Conservation (phyloP, 2,329 filamentous ascomycete genomes). For the Chrysoporthe deuterocubensis region DNA sequence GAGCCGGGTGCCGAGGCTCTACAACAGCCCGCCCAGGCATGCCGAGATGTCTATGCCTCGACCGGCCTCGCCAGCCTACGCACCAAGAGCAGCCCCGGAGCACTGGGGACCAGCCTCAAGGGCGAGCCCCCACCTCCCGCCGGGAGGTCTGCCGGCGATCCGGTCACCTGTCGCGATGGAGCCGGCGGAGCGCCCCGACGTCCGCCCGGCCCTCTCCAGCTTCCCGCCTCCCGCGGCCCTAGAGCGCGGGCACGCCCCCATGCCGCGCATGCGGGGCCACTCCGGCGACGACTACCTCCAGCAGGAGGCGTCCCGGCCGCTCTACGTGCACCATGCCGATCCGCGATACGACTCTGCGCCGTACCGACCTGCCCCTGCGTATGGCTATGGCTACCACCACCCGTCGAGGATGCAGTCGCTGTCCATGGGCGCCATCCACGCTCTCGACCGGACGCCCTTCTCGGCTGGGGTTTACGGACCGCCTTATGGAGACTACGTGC, state of each 20-base stretch:
- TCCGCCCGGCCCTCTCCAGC: slow-evolving; percentile 45
- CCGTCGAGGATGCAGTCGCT: slow-evolving; percentile 50
- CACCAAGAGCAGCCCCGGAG: slow-evolving; percentile 37
- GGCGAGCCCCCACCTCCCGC: slow-evolving; percentile 42
- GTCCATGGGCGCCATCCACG: slow-evolving; percentile 48
- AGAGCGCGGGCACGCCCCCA: slow-evolving; percentile 39
- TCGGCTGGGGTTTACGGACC: slow-evolving; percentile 45
- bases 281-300: slow-evolving; percentile 43
- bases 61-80: slow-evolving; percentile 42
- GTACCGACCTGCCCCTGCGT: slow-evolving; percentile 40
- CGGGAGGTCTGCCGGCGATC: slow-evolving; percentile 38
- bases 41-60: slow-evolving; percentile 35
- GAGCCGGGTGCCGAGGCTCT: slow-evolving; percentile 53
- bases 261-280: slow-evolving; percentile 39
- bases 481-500: slow-evolving; percentile 49
- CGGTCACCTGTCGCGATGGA: slow-evolving; percentile 39
- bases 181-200: slow-evolving; percentile 41
- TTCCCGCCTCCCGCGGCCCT: slow-evolving; percentile 44
- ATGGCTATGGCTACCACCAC: slow-evolving; percentile 48
- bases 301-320: slow-evolving; percentile 35
- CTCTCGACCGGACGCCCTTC: slow-evolving; percentile 50
- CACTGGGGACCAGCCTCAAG: slow-evolving; percentile 42
- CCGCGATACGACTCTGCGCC: slow-evolving; percentile 39
- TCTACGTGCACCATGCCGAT: slow-evolving; percentile 35
- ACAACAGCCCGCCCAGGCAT: slow-evolving; percentile 41